These are phyloP conservation scores for Bipolaris bicolor DNA, from an alignment of 2,329 filamentous ascomycete genomes.

Conservation along the genomic window DNA sequence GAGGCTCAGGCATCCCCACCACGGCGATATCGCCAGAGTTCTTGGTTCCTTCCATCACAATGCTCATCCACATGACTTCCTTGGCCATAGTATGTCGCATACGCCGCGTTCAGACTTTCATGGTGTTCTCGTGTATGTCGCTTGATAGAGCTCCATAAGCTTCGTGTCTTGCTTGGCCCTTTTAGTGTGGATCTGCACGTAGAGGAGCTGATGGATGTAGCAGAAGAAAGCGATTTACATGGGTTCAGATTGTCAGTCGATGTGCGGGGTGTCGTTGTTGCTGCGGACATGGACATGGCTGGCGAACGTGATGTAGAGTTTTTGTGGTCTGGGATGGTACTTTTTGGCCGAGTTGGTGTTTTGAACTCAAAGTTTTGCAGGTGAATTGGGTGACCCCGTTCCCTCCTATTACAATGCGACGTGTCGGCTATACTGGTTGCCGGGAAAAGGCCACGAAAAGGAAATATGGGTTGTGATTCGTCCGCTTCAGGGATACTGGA, in stretches of 20 bases:
- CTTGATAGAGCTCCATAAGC: conserved; percentile 27
- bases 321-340: background rate
- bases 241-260: conserved; percentile 26
- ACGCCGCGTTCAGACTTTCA: conserved; percentile 28
- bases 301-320: background rate
- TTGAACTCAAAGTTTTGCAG: background rate
- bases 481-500: background rate
- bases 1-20: conserved; percentile 4
- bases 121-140: conserved; percentile 30
- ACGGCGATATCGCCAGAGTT: conserved; percentile 28
- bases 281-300: conserved; percentile 20
- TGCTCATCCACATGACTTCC: background rate
- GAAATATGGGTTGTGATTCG: background rate
- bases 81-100: conserved; percentile 30
- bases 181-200: background rate
- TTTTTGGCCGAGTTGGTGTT: background rate
- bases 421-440: background rate
- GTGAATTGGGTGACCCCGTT: background rate
- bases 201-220: conserved; percentile 6
- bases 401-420: background rate
- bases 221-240: conserved; percentile 6
- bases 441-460: background rate
- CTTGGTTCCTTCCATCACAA: conserved; percentile 5
- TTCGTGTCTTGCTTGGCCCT: conserved; percentile 9
- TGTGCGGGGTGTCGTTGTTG: conserved; percentile 26